Conservation (phyloP, 305 asterid genomes). For the Solanum hybrid region DNA sequence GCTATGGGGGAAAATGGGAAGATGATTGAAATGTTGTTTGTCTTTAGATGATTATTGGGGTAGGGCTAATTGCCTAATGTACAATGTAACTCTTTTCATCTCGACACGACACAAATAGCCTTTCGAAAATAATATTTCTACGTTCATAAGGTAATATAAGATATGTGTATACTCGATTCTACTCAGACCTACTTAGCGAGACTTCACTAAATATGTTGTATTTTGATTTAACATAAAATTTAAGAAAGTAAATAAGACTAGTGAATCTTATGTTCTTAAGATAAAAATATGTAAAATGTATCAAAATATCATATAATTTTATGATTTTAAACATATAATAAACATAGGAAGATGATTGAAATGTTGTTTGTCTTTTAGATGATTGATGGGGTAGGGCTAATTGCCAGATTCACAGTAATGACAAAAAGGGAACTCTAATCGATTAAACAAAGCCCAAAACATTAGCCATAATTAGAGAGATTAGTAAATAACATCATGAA, state of each 20-base stretch:
- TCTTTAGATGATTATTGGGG: constrained; percentile 3
- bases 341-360: too few relatives aligned
- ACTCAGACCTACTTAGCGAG: too few relatives aligned
- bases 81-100: not conserved
- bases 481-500: not conserved
- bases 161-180: accelerated
- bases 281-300: accelerated
- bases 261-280: accelerated
- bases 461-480: not conserved
- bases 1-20: not conserved
- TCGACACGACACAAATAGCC: not conserved
- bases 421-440: not conserved
- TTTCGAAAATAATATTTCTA: too few relatives aligned
- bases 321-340: too few relatives aligned
- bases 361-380: not conserved
- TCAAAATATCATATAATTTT: too few relatives aligned
- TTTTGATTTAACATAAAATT: too few relatives aligned
- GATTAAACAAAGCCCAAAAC: not conserved
- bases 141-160: accelerated
- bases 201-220: too few relatives aligned
- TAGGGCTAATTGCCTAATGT: not conserved
- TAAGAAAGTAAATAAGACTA: accelerated
- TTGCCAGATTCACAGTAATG: not conserved
- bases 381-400: not conserved
- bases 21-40: constrained; percentile 8